These are phyloP conservation scores for Huntiella bhutanensis DNA, from an alignment of 2,329 filamentous ascomycete species.

Conservation along the genomic window DNA sequence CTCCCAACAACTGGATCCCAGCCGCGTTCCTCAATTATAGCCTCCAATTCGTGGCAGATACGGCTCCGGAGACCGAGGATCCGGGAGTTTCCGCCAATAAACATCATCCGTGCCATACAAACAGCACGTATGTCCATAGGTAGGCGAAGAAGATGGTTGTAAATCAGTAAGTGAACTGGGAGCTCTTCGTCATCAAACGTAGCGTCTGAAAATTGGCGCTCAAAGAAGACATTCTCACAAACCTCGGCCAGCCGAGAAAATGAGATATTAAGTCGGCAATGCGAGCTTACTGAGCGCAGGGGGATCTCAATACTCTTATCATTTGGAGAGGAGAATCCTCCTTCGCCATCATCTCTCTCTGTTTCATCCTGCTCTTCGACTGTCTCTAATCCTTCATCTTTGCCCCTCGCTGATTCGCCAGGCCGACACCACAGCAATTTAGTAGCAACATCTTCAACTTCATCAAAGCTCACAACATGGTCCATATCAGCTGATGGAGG, in stretches of 20 bases:
- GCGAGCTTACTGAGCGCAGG: slow-evolving; percentile 28
- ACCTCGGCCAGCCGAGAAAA: slow-evolving; percentile 55
- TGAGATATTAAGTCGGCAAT: slow-evolving; percentile 41
- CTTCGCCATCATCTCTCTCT: slow-evolving; percentile 17
- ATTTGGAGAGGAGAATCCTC: neutral
- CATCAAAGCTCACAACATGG: slow-evolving; percentile 45
- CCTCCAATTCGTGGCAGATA: slow-evolving; percentile 54
- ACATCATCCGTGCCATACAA: slow-evolving; percentile 77
- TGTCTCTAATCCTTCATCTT: slow-evolving; percentile 25
- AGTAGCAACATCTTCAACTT: slow-evolving; percentile 61
- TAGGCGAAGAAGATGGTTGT: slow-evolving; percentile 53
- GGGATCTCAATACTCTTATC: slow-evolving; percentile 21
- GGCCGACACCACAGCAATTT: slow-evolving; percentile 58
- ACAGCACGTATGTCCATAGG: slow-evolving; percentile 65
- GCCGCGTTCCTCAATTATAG: slow-evolving; percentile 45
- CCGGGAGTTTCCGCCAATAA: slow-evolving; percentile 62
- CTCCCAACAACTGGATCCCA: slow-evolving; percentile 65
- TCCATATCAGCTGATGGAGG: slow-evolving; percentile 11
- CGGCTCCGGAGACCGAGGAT: slow-evolving; percentile 65
- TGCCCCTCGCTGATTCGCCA: slow-evolving; percentile 14
- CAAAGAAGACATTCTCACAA: slow-evolving; percentile 59
- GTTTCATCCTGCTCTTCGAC: slow-evolving; percentile 40
- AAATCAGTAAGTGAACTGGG: slow-evolving; percentile 57
- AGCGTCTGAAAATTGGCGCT: slow-evolving; percentile 25
- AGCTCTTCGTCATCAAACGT: slow-evolving; percentile 76